Evolutionary conservation across 1,284 basidiomycete species (phyloP), one percentile per base, ranked within the genome.

Genomic region (Rhodotorula sp.): DNA sequence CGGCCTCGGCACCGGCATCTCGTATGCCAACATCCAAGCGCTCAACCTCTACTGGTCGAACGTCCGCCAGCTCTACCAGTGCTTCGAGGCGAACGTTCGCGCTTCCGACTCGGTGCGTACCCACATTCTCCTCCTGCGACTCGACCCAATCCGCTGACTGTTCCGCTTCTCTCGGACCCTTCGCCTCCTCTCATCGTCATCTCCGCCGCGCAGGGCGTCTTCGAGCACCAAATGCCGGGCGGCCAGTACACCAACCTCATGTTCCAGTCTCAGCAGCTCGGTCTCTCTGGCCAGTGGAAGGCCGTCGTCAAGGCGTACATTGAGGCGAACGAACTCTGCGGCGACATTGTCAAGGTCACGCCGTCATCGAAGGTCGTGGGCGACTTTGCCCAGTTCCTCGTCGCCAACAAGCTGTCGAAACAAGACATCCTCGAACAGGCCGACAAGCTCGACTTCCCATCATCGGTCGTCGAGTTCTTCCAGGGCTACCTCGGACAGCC

Each of bases 151-250:
- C 34, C 34, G 34, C 34, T 34, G 34, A 34, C 34, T 34, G 6
- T 34, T 34, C 34, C 34, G 34, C 34, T 34, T 34, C 34, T 34
- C 34, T 10, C 34, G 6, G 5, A 5, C 34, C 34, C 34, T 34
- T 34, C 34, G 34, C 34, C 34, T 5, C 34, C 34, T 34, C 10
- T 34, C 34, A 34, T 34, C 34, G 34, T 10, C 34, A 34, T 34
- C 34, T 34, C 34, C 34, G 34, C 34, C 34, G 34, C 34, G 34
- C 34, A 34, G 34, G 94, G 91, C 82, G 94, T 98, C 70, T 99
- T 98, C 80, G 94, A 95, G 80, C 96, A 99, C 83, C 94, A 99
- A 83, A 99, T 99, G 96, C 96, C 96, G 63, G 96, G 96, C 81
- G 95, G 64, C 20, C 81, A 82, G 76, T 82, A 82, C 78, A 82